These are phyloP conservation scores for Suillus subaureus DNA, from an alignment of 768 basidiomycete genomes.

Conservation along the genomic window DNA sequence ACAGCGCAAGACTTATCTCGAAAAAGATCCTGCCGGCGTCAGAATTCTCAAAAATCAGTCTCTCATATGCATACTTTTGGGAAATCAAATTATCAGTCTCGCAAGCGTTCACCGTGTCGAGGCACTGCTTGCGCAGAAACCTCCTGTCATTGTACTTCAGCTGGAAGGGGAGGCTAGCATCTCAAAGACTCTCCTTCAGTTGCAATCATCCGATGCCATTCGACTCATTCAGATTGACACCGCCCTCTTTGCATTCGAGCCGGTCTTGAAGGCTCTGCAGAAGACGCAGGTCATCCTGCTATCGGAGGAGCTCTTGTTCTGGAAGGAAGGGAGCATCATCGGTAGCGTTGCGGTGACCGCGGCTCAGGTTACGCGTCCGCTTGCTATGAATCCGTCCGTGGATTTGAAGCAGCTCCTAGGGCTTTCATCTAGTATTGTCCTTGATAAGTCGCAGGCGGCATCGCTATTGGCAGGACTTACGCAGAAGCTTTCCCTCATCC, in stretches of 20 bases:
- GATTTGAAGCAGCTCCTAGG: slow-evolving; percentile 45
- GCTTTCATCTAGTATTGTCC: slow-evolving; percentile 41
- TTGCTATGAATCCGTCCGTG: slow-evolving; percentile 34
- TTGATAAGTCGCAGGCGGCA: slow-evolving; percentile 52
- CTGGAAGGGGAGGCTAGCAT: slow-evolving; percentile 46
- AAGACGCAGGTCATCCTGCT: slow-evolving; percentile 47
- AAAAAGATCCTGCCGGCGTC: slow-evolving; percentile 35
- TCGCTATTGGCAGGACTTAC: slow-evolving; percentile 55
- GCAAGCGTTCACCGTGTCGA: slow-evolving; percentile 58
- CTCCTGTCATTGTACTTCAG: slow-evolving; percentile 55
- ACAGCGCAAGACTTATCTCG: slow-evolving; percentile 41
- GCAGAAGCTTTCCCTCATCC: slow-evolving; percentile 61
- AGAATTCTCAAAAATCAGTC: slow-evolving; percentile 57
- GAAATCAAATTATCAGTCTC: slow-evolving; percentile 52
- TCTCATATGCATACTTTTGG: slow-evolving; percentile 51
- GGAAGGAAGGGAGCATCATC: slow-evolving; percentile 38
- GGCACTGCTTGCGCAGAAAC: slow-evolving; percentile 46
- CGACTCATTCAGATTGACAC: slow-evolving; percentile 61
- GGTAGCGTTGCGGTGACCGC: slow-evolving; percentile 12
- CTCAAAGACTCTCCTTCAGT: slow-evolving; percentile 39
- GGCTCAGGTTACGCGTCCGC: slow-evolving; percentile 27
- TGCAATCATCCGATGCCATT: slow-evolving; percentile 40
- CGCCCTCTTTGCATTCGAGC: slow-evolving; percentile 63
- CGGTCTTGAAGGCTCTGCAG: slow-evolving; percentile 60
- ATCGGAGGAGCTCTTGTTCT: slow-evolving; percentile 52